Evolutionary conservation across 352 stramenopile genomes (phyloP).

Genomic region (Elongisporangium senticosum): DNA sequence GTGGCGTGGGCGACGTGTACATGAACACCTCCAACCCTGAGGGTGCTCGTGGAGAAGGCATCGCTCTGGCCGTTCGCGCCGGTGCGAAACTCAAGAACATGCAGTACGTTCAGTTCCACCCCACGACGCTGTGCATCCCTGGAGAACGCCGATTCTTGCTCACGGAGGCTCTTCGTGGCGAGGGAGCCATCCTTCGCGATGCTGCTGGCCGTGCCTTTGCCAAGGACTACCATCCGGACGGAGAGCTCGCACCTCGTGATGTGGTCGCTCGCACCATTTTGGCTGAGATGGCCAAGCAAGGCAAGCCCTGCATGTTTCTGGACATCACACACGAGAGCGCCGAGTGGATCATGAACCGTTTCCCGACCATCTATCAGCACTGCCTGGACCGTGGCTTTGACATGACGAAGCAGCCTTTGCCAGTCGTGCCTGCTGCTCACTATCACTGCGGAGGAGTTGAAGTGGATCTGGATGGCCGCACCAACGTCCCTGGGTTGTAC

Average conservation of each 20-base stretch:
- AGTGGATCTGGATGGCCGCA: slow-evolving; percentile 86
- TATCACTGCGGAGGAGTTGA: slow-evolving; percentile 93
- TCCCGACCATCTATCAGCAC: slow-evolving; percentile 86
- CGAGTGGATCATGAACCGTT: slow-evolving; percentile 82
- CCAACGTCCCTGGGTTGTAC: slow-evolving; percentile 80
- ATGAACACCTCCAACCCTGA: slow-evolving; percentile 93
- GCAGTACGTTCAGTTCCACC: slow-evolving; percentile 97
- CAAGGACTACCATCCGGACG: slow-evolving; percentile 89
- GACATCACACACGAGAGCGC: slow-evolving; percentile 90
- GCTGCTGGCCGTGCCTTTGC: slow-evolving; percentile 75
- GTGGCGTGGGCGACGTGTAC: slow-evolving; percentile 92
- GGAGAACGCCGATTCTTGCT: slow-evolving; percentile 89
- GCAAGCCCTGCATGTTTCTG: slow-evolving; percentile 84
- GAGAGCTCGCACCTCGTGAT: slow-evolving; percentile 91
- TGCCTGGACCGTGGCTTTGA: slow-evolving; percentile 81
- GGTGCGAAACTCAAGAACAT: slow-evolving; percentile 83
- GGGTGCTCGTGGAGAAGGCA: slow-evolving; percentile 62
- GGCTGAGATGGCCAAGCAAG: slow-evolving; percentile 82
- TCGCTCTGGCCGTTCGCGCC: slow-evolving; percentile 73
- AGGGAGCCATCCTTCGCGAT: slow-evolving; percentile 90
- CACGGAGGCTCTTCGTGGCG: slow-evolving; percentile 90
- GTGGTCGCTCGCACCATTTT: slow-evolving; percentile 92
- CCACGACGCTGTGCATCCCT: slow-evolving; percentile 91
- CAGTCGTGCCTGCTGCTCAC: slow-evolving; percentile 90
- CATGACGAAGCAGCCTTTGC: slow-evolving; percentile 87